A percentile compares a stretch with the other conserved stretches of the same genome.
These are phyloP conservation scores for Hanseniaspora valbyensis DNA, from an alignment of 805 yeast species.

Conservation along the genomic window DNA sequence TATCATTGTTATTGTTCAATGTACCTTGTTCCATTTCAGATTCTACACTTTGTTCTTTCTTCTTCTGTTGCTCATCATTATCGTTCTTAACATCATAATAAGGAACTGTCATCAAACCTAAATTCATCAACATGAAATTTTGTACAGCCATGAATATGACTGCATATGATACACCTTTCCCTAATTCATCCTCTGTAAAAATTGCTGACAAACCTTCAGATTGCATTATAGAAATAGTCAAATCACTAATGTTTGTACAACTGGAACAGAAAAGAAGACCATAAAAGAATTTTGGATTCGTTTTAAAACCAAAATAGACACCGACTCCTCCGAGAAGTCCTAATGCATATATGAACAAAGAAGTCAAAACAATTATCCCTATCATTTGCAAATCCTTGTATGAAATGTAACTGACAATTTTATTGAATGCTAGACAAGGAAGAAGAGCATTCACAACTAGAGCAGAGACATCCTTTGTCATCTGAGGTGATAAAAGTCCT, in stretches of 20 bases:
- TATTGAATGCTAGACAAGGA: conserved; percentile 68
- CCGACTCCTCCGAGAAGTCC: conserved; percentile 32
- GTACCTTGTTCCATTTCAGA: neutral
- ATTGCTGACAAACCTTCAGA: conserved; percentile 53
- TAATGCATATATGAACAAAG: conserved; percentile 32
- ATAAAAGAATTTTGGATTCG: conserved; percentile 55
- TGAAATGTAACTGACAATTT: conserved; percentile 54
- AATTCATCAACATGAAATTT: conserved; percentile 56
- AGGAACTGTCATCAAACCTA: conserved; percentile 62
- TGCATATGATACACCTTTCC: conserved; percentile 68
- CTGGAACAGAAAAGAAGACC: conserved; percentile 63
- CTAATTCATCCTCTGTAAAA: conserved; percentile 45
- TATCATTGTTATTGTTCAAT: too few relatives aligned
- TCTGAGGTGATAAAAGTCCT: conserved; percentile 54
- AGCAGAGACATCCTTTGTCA: conserved; percentile 58
- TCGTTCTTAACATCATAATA: conserved; percentile 52
- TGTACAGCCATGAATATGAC: conserved; percentile 62
- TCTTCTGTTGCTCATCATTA: conserved; percentile 17
- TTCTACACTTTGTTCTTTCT: conserved; percentile 9
- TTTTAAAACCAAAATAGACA: conserved; percentile 25
- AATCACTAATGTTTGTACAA: conserved; percentile 68
- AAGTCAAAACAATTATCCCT: conserved; percentile 50
- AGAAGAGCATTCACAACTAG: conserved; percentile 55
- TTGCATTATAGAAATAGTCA: conserved; percentile 75
- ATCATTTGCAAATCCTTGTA: conserved; percentile 58